These are phyloP conservation scores for Aspergillus phoenicis DNA, from an alignment of 2,329 filamentous ascomycete genomes.

Conservation along the genomic window DNA sequence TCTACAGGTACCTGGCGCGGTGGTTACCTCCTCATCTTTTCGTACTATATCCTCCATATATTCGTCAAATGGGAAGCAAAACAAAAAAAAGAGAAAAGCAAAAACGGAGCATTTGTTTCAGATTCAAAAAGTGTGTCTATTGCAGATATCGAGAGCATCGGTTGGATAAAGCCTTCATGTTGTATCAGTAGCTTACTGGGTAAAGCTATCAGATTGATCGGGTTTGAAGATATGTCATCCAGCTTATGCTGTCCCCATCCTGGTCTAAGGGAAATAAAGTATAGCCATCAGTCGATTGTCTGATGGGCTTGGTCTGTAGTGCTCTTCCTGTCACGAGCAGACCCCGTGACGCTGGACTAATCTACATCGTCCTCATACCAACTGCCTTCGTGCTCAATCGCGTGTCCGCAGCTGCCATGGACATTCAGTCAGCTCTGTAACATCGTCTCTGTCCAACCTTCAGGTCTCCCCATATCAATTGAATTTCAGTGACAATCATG, in stretches of 20 bases:
- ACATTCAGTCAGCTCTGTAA: not conserved
- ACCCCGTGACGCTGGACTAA: conserved; percentile 12
- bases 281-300: not conserved
- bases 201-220: not conserved
- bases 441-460: not conserved
- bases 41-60: conserved; percentile 25
- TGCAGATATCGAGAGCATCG: not conserved
- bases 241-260: not conserved
- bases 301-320: not conserved
- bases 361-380: not conserved
- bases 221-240: not conserved
- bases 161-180: not conserved
- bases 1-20: conserved; percentile 27
- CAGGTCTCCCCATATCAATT: not conserved
- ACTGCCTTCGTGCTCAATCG: not conserved
- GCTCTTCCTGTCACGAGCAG: conserved; percentile 1
- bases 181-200: not conserved
- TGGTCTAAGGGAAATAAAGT: not conserved
- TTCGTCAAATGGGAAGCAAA: conserved; percentile 27
- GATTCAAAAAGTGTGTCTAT: not conserved
- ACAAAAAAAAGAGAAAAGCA: conserved; percentile 15
- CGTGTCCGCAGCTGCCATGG: not conserved
- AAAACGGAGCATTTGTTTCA: conserved; percentile 14
- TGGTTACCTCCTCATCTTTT: conserved; percentile 26
- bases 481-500: conserved; percentile 39